Evolutionary conservation across 2,329 filamentous ascomycete genomes (phyloP), one percentile per base, ranked within the genome.

Genomic region (Rhinocladiella mackenziei): DNA sequence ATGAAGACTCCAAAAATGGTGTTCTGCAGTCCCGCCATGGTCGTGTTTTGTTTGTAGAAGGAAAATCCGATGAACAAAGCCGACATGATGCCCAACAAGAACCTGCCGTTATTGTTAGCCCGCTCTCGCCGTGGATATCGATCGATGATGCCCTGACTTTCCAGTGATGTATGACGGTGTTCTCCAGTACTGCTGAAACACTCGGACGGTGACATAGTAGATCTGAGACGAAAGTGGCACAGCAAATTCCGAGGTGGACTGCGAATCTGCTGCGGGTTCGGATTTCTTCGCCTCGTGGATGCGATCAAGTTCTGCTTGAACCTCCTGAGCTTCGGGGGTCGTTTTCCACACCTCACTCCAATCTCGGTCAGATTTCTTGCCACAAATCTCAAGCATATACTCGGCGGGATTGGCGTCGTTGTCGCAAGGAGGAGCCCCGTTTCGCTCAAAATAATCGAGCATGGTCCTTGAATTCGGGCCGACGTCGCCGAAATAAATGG

Each of bases 161-260:
- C 44, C 51, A 62, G 86, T 87, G 8, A 85, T 67, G 60, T 89
- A 89, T 1, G 78, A 79, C 0, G 83, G 81, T 39, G 83, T 80
- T 23, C 85, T 83, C 87, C 87, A 94, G 74, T 91, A 92, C 63
- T 94, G 87, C 62, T 89, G 78, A 70, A 92, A 91, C 18, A 91
- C 85, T 58, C 88, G 84, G 53, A 74, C 63, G 3, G 78, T 77
- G 47, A 89, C 84, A 58, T 81, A 73, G 43, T 65, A 67, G 17
- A 91, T 66, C 65, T 94, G 88, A 6, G 68, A 61, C 40, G 55
- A 61, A 59, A 91, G 84, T 0, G 84, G 77, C 22, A 86, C 84
- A 5, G 88, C 88, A 47, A 92, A 94, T 59, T 92, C 84, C 74
- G 71, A 35, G 75, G 25, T 9, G 60, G 54, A 8, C 62, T 64